Evolutionary conservation across 2,329 filamentous ascomycete genomes (phyloP).

Genomic region (Orbilia brochopaga): DNA sequence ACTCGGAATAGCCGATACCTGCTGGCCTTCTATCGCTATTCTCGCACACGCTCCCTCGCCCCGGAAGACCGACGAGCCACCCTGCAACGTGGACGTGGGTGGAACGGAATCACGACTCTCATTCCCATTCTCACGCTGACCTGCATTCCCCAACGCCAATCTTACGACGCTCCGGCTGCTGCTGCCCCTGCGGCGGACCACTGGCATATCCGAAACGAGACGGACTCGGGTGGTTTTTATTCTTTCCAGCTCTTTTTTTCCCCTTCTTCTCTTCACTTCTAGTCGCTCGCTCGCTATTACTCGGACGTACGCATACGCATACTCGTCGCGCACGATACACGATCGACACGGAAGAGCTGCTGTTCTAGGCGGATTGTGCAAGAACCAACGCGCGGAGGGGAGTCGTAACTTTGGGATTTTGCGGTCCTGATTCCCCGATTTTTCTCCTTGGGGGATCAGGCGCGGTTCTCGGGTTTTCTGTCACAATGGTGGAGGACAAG

Average conservation of each 20-base stretch:
- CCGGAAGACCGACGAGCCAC: slow-evolving; percentile 8
- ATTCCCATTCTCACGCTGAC: slow-evolving; percentile 43
- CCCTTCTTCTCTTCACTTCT: background rate
- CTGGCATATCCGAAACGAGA: background rate
- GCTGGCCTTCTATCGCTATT: slow-evolving; percentile 50
- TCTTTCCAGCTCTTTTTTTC: background rate
- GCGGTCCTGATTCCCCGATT: background rate
- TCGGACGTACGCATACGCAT: background rate
- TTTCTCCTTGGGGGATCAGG: slow-evolving; percentile 9
- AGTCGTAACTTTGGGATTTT: background rate
- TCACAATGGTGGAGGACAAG: slow-evolving; percentile 61
- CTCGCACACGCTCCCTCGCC: slow-evolving; percentile 16
- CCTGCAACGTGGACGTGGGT: slow-evolving; percentile 1
- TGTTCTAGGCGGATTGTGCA: background rate
- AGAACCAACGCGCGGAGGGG: background rate
- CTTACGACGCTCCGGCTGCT: slow-evolving; percentile 9
- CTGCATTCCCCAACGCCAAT: slow-evolving; percentile 25
- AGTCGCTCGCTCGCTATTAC: slow-evolving; percentile 16
- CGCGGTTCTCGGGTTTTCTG: slow-evolving; percentile 26
- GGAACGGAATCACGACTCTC: slow-evolving; percentile 23
- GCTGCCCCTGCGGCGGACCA: background rate
- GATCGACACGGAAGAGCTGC: background rate
- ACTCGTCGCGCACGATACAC: background rate
- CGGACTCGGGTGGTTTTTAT: background rate
- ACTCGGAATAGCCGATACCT: slow-evolving; percentile 48